Evolutionary conservation across 2,329 filamentous ascomycete genomes (phyloP).

Genomic region (Neurospora crassa): DNA sequence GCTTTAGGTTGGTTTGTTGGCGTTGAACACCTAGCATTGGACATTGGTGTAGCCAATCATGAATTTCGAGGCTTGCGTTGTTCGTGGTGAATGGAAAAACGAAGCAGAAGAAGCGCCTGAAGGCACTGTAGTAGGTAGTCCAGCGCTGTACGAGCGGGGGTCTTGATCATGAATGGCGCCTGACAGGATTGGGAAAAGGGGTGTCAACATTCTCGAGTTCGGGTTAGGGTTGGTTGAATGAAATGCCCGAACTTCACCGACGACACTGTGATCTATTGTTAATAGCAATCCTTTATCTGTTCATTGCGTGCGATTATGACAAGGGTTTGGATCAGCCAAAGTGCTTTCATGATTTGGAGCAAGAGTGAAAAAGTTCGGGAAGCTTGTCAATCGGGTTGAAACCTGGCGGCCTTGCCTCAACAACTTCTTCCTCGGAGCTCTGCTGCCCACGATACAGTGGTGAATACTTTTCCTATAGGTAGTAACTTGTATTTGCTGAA

Average conservation of each 20-base stretch:
- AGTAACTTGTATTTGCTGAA: too few species aligned
- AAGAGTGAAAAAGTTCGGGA: not conserved
- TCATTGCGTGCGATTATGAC: not conserved
- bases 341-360: not conserved
- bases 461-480: not conserved
- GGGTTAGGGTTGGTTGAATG: not conserved
- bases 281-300: not conserved
- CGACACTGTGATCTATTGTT: not conserved
- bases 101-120: not conserved
- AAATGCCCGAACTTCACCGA: not conserved
- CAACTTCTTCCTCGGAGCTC: not conserved
- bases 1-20: not conserved
- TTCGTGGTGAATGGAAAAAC: too few species aligned
- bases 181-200: not conserved
- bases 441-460: not conserved
- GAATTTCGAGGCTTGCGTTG: not conserved
- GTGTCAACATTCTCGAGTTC: not conserved
- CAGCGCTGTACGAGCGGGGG: not conserved
- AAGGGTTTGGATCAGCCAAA: not conserved
- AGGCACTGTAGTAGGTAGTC: not conserved
- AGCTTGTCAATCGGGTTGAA: not conserved
- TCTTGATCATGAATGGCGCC: not conserved
- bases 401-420: not conserved
- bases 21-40: not conserved
- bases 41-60: not conserved